Evolutionary conservation across 371 early-diverging fungal species (phyloP).

Genomic region (Mucor circinelloides): DNA sequence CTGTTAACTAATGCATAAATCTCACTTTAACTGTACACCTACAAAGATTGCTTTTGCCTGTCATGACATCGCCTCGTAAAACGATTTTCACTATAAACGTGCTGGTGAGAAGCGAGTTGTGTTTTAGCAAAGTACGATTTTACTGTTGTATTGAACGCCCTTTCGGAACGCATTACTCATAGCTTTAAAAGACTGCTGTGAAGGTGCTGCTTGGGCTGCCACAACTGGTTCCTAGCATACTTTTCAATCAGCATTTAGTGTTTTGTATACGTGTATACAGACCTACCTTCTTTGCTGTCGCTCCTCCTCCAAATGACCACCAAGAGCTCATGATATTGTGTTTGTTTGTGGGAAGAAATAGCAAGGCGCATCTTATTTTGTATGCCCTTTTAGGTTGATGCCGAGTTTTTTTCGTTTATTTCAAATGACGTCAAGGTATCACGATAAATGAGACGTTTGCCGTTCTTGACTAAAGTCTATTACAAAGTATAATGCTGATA

Average conservation of each 20-base stretch:
- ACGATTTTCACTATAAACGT: constrained; percentile 63
- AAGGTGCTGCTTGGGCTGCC: constrained; percentile 14
- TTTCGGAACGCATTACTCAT: constrained; percentile 52
- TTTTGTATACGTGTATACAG: neutral
- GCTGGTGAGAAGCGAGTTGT: neutral
- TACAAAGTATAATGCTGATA: too few species aligned
- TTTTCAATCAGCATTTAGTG: neutral
- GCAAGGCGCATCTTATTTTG: neutral
- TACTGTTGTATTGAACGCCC: constrained; percentile 64
- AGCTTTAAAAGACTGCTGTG: constrained; percentile 38
- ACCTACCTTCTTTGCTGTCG: constrained; percentile 26
- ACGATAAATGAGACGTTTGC: neutral
- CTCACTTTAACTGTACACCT: constrained; percentile 25
- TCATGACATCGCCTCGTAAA: constrained; percentile 68
- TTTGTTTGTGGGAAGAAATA: neutral
- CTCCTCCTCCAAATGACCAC: constrained; percentile 40
- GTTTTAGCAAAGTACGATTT: neutral
- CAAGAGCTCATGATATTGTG: constrained; percentile 35
- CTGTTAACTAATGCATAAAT: neutral
- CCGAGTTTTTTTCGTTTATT: neutral
- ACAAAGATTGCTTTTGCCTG: constrained; percentile 68
- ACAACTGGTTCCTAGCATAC: constrained; percentile 15
- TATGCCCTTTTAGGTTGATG: neutral
- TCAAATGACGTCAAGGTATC: neutral
- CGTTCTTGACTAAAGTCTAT: neutral